Percentiles rank a stretch among this genome's conserved stretches.
Evolutionary conservation across 2,329 filamentous ascomycete genomes (phyloP).

Genomic region (Xylariaceae sp.): DNA sequence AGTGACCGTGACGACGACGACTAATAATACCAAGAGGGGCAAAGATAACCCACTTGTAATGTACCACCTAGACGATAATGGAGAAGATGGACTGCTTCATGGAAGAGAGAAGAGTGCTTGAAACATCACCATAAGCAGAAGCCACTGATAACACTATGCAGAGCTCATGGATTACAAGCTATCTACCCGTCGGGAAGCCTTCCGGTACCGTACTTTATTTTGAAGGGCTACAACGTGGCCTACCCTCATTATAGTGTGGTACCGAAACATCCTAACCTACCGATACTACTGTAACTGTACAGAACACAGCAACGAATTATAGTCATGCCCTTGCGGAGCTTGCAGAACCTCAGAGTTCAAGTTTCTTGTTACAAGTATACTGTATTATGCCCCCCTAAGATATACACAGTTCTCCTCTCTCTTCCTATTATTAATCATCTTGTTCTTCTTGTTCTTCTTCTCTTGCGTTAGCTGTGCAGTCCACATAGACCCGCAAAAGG

Average conservation of each 20-base stretch:
- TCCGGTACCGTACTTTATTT: slow-evolving; percentile 28
- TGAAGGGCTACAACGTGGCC: slow-evolving; percentile 30
- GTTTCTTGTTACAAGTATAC: no score
- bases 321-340: neutral
- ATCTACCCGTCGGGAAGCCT: slow-evolving; percentile 29
- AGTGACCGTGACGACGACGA: neutral
- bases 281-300: slow-evolving; percentile 6
- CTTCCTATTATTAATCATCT: no score
- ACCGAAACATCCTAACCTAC: slow-evolving; percentile 19
- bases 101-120: slow-evolving; percentile 4
- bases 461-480: no score
- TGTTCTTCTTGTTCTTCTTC: no score
- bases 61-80: neutral
- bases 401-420: no score
- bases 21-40: neutral
- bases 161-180: slow-evolving; percentile 13
- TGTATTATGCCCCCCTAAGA: no score
- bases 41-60: neutral
- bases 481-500: slow-evolving; percentile 20
- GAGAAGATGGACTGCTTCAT: neutral
- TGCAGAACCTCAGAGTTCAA: no score
- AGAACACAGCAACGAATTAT: slow-evolving; percentile 10
- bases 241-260: slow-evolving; percentile 14
- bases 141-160: slow-evolving; percentile 15
- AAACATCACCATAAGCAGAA: slow-evolving; percentile 13